Evolutionary conservation across 371 early-diverging fungal species (phyloP), one percentile per base, ranked within the genome.

Genomic region (Fennellomyces sp.): DNA sequence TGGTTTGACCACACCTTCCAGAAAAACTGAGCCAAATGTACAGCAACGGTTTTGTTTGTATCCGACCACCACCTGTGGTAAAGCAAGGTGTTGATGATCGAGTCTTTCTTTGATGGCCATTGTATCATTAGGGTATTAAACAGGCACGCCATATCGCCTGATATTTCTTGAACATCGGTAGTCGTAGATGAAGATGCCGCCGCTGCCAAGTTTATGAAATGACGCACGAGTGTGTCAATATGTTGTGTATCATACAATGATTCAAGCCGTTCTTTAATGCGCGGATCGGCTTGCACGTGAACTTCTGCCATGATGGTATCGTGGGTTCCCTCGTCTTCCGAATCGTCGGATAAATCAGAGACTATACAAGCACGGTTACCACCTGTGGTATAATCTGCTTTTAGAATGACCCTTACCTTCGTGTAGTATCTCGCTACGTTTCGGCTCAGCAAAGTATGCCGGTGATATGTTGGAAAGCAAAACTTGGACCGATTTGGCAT

Each of bases 111-210:
- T 1, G 72, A 62, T 3, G 86, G 84, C 79, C 88, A 87, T 15
- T 82, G 72, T 10, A 78, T 76, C 66, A 91, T 80, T 5, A 88
- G 55, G n/a, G 80, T 75, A 29, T 78, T 64, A 17, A 88, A 75
- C 15, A 89, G 69, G 17, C 73, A 55, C 19, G 60, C 60, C 10
- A 61, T 49, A 58, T 25, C n/a, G 33, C 54, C 19, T 57, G 31
- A 69, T 49, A 13, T 63, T 60, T 17, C 69, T 63, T 15, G 73
- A 53, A 36, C 17, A 57, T 11, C 48, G 13, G 2, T 54, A 53
- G 13, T 49, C 49, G n/a, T 1, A 1, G 41, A 41, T 41, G 45
- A 4, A 8, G 45, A 15, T 45, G 45, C n/a, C 7, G 23, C 5
- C 5, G 45, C 45, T 62, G 21, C 51, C 59, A 56, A 48, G 30